Evolutionary conservation across 2,329 filamentous ascomycete genomes (phyloP).

Genomic region (Colletotrichum tropicicola): DNA sequence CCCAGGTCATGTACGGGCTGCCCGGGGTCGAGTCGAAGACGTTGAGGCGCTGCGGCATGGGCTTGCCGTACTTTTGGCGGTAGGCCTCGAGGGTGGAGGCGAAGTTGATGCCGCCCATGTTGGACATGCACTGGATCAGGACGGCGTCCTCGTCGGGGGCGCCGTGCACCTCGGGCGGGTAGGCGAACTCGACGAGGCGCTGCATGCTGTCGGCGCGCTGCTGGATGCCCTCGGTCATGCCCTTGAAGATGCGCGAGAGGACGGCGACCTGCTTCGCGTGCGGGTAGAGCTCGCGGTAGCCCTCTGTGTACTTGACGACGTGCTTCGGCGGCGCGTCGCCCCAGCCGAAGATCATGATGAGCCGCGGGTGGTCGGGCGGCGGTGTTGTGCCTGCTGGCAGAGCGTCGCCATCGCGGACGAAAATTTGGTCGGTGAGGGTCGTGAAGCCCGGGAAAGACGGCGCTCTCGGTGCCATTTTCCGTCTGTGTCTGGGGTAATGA

Average conservation of each 20-base stretch:
- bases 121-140: constrained; percentile 65
- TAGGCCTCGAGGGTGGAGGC: constrained; percentile 59
- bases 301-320: constrained; percentile 63
- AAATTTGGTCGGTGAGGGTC: constrained; percentile 56
- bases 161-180: constrained; percentile 34
- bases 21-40: constrained; percentile 64
- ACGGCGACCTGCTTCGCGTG: constrained; percentile 59
- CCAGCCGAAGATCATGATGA: constrained; percentile 65
- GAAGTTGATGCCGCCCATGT: constrained; percentile 64
- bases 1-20: constrained; percentile 48
- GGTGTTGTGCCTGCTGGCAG: constrained; percentile 28
- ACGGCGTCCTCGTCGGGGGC: constrained; percentile 38
- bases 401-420: constrained; percentile 47
- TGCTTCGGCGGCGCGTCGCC: constrained; percentile 64
- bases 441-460: constrained; percentile 53
- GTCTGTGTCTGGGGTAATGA: background rate
- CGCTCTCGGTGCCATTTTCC: constrained; percentile 25
- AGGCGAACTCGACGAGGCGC: constrained; percentile 52
- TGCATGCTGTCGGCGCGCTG: constrained; percentile 54
- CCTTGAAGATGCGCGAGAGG: constrained; percentile 58
- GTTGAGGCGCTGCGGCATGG: constrained; percentile 57
- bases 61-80: constrained; percentile 42
- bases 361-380: constrained; percentile 47
- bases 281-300: constrained; percentile 61
- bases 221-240: constrained; percentile 52